Evolutionary conservation across 2,329 filamentous ascomycete genomes (phyloP), one percentile per base, ranked within the genome.

Genomic region (Penicillium sp.): DNA sequence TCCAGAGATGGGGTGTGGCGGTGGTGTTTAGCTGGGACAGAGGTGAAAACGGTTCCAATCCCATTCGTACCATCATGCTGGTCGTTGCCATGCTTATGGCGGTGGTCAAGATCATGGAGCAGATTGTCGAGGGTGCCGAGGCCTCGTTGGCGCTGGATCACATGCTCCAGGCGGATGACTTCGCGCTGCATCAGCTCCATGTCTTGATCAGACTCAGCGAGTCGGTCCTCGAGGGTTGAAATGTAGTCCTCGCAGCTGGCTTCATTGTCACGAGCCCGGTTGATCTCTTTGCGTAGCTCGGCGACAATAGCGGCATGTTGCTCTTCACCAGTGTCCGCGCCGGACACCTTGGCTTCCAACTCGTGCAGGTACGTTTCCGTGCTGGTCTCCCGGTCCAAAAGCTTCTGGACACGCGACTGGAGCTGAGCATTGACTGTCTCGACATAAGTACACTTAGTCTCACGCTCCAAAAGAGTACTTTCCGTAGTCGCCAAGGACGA

Each of bases 131-230:
- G 76, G 64, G 95, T 94, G 27, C 92, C 92, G 3, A 98, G 77
- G 60, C 89, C 95, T 42, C 92, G 79, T 64, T 98, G 92, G 32
- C 93, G 85, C 64, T 96, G 90, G 35, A 98, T 80, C 6, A 98
- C 87, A 62, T 95, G 86, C 64, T 96, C 92, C 9, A 98, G 73
- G 22, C 90, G 80, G 56, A 95, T 86, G 47, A 98, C 85, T 58
- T 98, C 92, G 23, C 90, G 85, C 62, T 95, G 88, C 90, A 98
- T 95, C 44, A 95, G 71, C 61, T 96, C 92, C 48, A 86, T 80
- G 59, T 98, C 92, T 62, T 96, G 90, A 56, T 98, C 92, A 2
- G 90, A 84, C 65, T 98, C 92, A 0, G 92, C 92, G 6, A 98
- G 76, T 14, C 90, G 84, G 67, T 96, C 92, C 61, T 98, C 92